Percentiles rank a stretch among this genome's conserved stretches.
Conservation (phyloP, 2,329 filamentous ascomycete genomes). For the Sporothrix inflata region DNA sequence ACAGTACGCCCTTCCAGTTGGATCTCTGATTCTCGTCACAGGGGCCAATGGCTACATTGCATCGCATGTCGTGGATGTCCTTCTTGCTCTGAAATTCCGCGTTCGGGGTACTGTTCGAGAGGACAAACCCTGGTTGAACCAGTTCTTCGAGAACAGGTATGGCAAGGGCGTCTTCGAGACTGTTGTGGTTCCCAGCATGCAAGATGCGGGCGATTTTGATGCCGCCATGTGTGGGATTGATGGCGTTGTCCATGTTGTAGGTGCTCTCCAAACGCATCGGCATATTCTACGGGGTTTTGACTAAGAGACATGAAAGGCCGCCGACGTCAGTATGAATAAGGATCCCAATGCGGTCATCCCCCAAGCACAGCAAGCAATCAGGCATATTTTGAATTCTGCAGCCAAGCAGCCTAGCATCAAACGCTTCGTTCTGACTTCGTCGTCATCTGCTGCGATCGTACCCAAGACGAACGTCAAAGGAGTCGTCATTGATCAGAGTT, state of each 20-base stretch:
- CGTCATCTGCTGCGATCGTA: slow-evolving; percentile 36
- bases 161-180: slow-evolving; percentile 40
- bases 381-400: slow-evolving; percentile 43
- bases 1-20: slow-evolving; percentile 16
- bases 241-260: slow-evolving; percentile 1
- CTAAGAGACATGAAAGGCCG: slow-evolving; percentile 36
- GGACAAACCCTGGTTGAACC: slow-evolving; percentile 30
- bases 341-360: slow-evolving; percentile 49
- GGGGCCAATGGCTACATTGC: slow-evolving; percentile 28
- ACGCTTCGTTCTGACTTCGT: slow-evolving; percentile 48
- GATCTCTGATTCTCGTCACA: slow-evolving; percentile 27
- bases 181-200: not conserved
- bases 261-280: not conserved
- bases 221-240: not conserved
- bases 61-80: slow-evolving; percentile 20
- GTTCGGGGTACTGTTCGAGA: slow-evolving; percentile 51
- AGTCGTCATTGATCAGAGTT: slow-evolving; percentile 26
- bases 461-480: slow-evolving; percentile 34
- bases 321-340: slow-evolving; percentile 40
- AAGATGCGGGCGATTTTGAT: not conserved
- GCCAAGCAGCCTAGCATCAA: slow-evolving; percentile 42
- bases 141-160: slow-evolving; percentile 39
- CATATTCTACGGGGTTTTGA: slow-evolving; percentile 36
- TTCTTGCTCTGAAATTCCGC: slow-evolving; percentile 43
- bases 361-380: slow-evolving; percentile 37